Conservation (phyloP, 495 filamentous ascomycete species). For the Copromyces sp. region DNA sequence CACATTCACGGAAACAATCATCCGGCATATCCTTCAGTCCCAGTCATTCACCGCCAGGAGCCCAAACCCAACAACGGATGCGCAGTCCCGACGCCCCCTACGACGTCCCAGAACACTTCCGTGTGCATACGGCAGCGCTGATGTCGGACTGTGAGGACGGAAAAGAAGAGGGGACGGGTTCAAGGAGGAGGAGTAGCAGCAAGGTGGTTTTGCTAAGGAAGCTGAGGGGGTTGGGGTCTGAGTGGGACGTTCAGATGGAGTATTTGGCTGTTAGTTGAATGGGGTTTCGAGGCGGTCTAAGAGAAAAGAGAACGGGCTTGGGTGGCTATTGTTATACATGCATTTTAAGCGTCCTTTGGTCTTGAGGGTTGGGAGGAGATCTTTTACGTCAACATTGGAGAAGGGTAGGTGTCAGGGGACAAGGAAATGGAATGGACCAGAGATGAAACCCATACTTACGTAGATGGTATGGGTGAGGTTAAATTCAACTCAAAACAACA, state of each 20-base stretch:
- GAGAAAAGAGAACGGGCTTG: not conserved
- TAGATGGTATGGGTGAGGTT: too few species aligned
- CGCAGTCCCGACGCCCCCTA: constrained; percentile 20
- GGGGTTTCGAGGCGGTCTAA: not conserved
- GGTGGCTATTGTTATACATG: not conserved
- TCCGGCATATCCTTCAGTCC: not conserved
- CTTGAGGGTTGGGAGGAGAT: too few species aligned
- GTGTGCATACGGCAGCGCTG: constrained; percentile 21
- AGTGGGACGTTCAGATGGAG: constrained; percentile 22
- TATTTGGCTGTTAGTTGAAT: constrained; percentile 14
- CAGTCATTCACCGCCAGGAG: not conserved
- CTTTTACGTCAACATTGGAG: too few species aligned
- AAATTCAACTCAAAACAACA: too few species aligned
- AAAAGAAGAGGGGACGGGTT: constrained; percentile 2
- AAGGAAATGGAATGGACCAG: too few species aligned
- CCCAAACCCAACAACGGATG: not conserved
- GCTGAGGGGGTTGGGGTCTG: constrained; percentile 12
- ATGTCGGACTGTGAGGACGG: not conserved
- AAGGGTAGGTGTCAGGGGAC: too few species aligned
- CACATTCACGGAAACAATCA: not conserved
- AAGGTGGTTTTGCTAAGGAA: constrained; percentile 25
- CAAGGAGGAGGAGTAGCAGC: constrained; percentile 20
- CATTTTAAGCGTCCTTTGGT: not conserved
- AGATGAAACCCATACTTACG: too few species aligned
- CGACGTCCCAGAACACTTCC: constrained; percentile 21